Evolutionary conservation across 495 filamentous ascomycete species (phyloP).

Genomic region (Neurospora cerealis): DNA sequence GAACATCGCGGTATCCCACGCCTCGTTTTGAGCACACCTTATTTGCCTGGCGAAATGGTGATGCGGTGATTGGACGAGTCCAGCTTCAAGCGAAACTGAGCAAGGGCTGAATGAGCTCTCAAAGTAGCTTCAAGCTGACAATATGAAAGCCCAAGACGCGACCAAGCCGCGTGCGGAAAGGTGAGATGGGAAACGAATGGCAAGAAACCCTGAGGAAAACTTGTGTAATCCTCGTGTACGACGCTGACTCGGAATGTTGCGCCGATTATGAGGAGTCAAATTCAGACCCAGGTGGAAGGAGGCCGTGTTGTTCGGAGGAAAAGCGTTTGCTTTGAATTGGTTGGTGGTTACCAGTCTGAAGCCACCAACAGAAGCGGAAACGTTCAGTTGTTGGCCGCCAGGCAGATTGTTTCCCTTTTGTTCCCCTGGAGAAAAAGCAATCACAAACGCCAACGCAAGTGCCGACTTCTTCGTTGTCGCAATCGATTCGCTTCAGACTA

Average conservation of each 20-base stretch:
- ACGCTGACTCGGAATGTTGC: background rate
- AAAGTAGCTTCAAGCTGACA: background rate
- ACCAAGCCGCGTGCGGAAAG: background rate
- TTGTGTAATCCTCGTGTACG: background rate
- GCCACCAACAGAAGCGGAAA: background rate
- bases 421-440: background rate
- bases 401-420: background rate
- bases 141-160: background rate
- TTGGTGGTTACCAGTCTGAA: background rate
- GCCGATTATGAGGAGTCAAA: background rate
- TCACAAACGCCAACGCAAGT: background rate
- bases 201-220: background rate
- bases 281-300: background rate
- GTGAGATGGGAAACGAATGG: background rate
- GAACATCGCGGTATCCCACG: background rate
- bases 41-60: background rate
- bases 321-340: background rate
- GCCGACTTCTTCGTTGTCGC: background rate
- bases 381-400: background rate
- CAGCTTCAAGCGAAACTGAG: background rate
- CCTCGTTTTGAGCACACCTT: background rate
- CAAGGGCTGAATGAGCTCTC: background rate
- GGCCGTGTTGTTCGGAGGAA: background rate
- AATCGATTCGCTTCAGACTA: background rate
- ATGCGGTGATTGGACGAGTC: background rate